A percentile compares a stretch with the other conserved stretches of the same genome.
Evolutionary conservation across 2,329 filamentous ascomycete genomes (phyloP).

Genomic region (Ophioceras dolichostomum): DNA sequence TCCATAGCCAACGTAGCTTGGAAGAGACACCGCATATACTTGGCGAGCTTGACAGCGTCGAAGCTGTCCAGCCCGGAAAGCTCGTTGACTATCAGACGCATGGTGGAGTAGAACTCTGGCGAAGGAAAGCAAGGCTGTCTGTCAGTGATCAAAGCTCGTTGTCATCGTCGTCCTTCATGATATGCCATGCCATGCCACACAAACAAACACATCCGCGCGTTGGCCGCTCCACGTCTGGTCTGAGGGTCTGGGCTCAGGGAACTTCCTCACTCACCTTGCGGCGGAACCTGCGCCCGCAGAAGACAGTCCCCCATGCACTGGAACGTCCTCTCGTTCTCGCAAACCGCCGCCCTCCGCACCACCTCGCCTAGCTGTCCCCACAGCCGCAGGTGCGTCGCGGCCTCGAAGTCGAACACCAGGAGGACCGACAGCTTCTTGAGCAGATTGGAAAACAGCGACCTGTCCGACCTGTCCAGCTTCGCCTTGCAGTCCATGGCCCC

Average conservation of each 20-base stretch:
- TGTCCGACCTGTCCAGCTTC: constrained; percentile 28
- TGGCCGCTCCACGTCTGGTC: too few relatives aligned
- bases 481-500: too few relatives aligned
- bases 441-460: constrained; percentile 33
- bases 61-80: constrained; percentile 46
- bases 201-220: too few relatives aligned
- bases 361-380: constrained; percentile 56
- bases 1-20: constrained; percentile 50
- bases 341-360: constrained; percentile 36
- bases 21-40: constrained; percentile 70
- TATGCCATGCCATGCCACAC: too few relatives aligned
- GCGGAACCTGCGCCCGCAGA: constrained; percentile 32
- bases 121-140: background rate
- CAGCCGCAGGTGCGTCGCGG: constrained; percentile 49
- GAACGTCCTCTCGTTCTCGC: constrained; percentile 32
- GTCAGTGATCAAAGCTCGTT: too few relatives aligned
- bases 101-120: constrained; percentile 35
- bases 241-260: too few relatives aligned
- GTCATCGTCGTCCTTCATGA: too few relatives aligned
- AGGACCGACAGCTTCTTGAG: constrained; percentile 51
- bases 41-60: constrained; percentile 49
- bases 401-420: constrained; percentile 70
- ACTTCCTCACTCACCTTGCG: constrained; percentile 35
- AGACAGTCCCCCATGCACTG: constrained; percentile 57
- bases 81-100: constrained; percentile 59